Base-by-base conservation (phyloP, 768 basidiomycete species). In the Gyrodon lividus region DNA sequence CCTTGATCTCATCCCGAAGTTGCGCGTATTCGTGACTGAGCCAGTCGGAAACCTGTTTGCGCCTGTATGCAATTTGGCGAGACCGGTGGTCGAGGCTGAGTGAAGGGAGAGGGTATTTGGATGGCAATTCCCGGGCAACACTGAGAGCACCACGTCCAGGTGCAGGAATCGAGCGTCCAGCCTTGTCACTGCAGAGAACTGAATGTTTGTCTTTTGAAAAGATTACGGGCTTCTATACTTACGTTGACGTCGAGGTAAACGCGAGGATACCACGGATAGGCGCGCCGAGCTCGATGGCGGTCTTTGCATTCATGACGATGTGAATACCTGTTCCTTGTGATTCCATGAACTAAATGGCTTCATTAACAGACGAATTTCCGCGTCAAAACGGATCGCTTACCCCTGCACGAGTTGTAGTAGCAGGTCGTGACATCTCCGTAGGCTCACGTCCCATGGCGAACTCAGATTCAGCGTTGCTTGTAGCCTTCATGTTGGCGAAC, bases 401-500 rank as follows among this genome's bases (percentile, higher is more conserved):
- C 59, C 97, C 97, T 64, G 94, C 81, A 67, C 97, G 92, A 58
- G 96, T 98, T 9, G 88, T 90, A 1, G 96, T 98, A 9, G 96
- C 89, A 14, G 97, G 97, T 51, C 97, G 88, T 41, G 97, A 99
- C 89, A 98, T 95, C 71, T 99, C 97, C 34, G 91, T 93, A 6
- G 97, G 95, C 71, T 99, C 97, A 59, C 97, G 94, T 55, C 97
- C 97, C 89, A 97, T 97, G 4, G 95, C 96, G 64, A 98, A 91
- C 70, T 99, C 97, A 26, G 92, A 92, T 70, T 94, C 92, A 1
- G 95, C 87, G 64, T 96, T 98, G 72, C 89, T 92, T 5, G 97
- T 99, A 1, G 97, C 97, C 72, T 98, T 97, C 97, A 99, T 99
- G 77, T 98, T 98, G 44, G 94, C 97, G 71, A 99, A 99, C 70